phyloP scores from a whole-genome alignment of 352 stramenopile genomes.

The Phytophthora cactorum region DNA sequence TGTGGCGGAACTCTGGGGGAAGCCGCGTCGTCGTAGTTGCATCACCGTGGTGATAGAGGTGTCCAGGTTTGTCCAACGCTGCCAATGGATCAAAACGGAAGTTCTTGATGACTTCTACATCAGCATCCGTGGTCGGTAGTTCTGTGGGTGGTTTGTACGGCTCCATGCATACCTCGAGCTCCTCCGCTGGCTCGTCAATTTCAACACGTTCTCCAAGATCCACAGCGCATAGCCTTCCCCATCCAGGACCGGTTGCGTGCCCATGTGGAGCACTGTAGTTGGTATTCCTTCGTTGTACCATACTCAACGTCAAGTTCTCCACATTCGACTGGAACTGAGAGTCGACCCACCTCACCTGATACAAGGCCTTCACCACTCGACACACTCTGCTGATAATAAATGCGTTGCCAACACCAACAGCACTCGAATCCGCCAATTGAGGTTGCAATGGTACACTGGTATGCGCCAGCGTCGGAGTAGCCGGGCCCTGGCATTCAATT shows the following conservation, averaged over 20 bases:
- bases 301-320: conserved; percentile 6
- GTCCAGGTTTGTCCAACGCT: background rate
- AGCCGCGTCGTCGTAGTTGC: conserved; percentile 5
- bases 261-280: conserved; percentile 15
- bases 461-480: no score
- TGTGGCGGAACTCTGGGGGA: conserved; percentile 8
- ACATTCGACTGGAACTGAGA: conserved; percentile 17
- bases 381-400: conserved; percentile 13
- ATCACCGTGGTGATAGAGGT: conserved; percentile 8
- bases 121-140: background rate
- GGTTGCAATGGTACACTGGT: no score
- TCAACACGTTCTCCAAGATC: background rate
- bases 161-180: background rate
- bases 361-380: conserved; percentile 12
- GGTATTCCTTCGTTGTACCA: conserved; percentile 4
- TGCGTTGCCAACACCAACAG: conserved; percentile 5
- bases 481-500: no score
- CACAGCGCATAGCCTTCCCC: background rate
- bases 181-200: conserved; percentile 4
- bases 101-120: conserved; percentile 12
- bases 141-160: background rate
- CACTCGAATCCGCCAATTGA: no score
- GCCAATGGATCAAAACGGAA: conserved; percentile 9
- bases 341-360: conserved; percentile 20
- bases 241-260: background rate